phyloP scores from a whole-genome alignment of 805 yeast species.

The Millerago galiae region DNA sequence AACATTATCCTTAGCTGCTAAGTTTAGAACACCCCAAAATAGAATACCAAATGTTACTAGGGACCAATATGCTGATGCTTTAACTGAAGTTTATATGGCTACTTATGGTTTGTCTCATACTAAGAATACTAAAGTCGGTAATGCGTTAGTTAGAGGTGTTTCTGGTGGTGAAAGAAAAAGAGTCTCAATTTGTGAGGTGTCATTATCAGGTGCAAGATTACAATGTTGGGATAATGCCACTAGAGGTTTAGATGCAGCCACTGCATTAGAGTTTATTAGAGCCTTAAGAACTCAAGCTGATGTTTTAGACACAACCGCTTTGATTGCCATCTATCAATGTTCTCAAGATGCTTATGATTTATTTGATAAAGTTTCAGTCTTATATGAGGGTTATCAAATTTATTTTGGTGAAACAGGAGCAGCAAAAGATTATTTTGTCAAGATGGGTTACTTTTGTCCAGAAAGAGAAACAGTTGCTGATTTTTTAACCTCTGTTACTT shows the following conservation, averaged over 20 bases:
- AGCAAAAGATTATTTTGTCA: conserved; percentile 41
- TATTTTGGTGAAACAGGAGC: conserved; percentile 37
- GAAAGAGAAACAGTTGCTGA: conserved; percentile 52
- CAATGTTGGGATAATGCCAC: conserved; percentile 53
- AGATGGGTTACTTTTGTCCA: conserved; percentile 49
- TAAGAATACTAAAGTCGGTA: conserved; percentile 55
- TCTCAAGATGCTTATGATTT: conserved; percentile 44
- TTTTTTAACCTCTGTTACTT: conserved; percentile 45
- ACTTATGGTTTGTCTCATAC: conserved; percentile 46
- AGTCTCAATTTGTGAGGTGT: conserved; percentile 59
- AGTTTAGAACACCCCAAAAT: conserved; percentile 54
- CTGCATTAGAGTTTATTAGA: conserved; percentile 46
- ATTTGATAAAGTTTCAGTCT: conserved; percentile 42
- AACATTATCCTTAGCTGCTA: conserved; percentile 59
- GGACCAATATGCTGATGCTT: conserved; percentile 45
- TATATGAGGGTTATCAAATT: conserved; percentile 49
- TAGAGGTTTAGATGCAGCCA: conserved; percentile 54
- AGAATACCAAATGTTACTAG: conserved; percentile 56
- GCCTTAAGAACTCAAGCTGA: conserved; percentile 44
- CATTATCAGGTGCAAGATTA: conserved; percentile 36
- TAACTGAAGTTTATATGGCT: conserved; percentile 45
- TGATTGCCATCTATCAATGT: conserved; percentile 53
- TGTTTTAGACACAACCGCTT: conserved; percentile 39
- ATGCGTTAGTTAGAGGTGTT: conserved; percentile 57
- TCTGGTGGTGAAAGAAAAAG: conserved; percentile 70